These are phyloP conservation scores for Cordyceps militaris DNA, from an alignment of 2,329 filamentous ascomycete genomes.

Conservation along the genomic window DNA sequence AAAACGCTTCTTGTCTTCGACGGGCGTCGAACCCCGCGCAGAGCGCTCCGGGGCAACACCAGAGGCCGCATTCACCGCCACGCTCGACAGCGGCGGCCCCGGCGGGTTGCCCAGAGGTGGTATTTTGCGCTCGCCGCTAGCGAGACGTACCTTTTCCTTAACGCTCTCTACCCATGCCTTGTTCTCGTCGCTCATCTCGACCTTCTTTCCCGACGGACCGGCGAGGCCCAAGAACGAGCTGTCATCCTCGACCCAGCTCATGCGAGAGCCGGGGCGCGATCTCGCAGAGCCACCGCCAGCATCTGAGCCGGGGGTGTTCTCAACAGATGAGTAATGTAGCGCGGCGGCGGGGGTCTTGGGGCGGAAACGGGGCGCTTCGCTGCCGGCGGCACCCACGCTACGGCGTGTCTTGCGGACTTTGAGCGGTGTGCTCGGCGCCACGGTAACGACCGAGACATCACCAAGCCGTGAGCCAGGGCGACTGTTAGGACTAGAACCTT, in stretches of 20 bases:
- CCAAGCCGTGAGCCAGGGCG: constrained; percentile 29
- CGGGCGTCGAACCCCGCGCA: not conserved
- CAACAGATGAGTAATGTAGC: constrained; percentile 33
- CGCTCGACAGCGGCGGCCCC: constrained; percentile 5
- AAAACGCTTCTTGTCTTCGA: constrained; percentile 39
- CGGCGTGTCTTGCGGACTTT: constrained; percentile 47
- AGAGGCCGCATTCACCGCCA: not conserved
- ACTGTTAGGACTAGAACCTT: constrained; percentile 36
- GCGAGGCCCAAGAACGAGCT: constrained; percentile 59
- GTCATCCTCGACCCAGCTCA: constrained; percentile 54
- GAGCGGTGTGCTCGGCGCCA: constrained; percentile 40
- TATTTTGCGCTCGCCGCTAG: constrained; percentile 50
- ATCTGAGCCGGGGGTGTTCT: constrained; percentile 38
- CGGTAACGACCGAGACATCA: constrained; percentile 24
- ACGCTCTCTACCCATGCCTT: constrained; percentile 77
- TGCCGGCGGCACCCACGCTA: constrained; percentile 31
- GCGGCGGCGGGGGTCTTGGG: constrained; percentile 38
- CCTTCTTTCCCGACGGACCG: constrained; percentile 58
- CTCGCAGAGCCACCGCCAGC: constrained; percentile 28
- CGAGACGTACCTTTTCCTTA: constrained; percentile 69
- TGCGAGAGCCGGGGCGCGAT: constrained; percentile 45
- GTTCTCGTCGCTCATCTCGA: constrained; percentile 64
- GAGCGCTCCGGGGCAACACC: not conserved
- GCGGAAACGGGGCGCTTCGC: constrained; percentile 25
- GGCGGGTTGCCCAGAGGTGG: constrained; percentile 20